Base-by-base conservation (phyloP, 768 basidiomycete genomes). In the Xanthoconium purpureum region DNA sequence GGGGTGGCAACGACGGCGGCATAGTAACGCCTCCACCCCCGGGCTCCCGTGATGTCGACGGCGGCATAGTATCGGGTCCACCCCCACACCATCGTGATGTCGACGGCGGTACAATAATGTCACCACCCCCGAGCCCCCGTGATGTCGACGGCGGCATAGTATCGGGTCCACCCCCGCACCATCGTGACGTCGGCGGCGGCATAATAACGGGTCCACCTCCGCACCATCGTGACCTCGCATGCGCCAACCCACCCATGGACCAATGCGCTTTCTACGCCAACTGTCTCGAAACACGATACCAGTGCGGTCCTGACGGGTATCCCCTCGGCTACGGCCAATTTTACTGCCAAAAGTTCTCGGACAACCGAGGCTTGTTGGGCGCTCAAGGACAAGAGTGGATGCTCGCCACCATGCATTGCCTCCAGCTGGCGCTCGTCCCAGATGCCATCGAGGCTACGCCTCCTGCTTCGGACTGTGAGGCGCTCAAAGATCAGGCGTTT, bases 271-370 rank as follows among this genome's bases (percentile, higher is more conserved):
- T 80, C 66, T 80, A 80, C 63, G 57, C 69, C 37, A 63, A 73
- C 61, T 81, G 79, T 55, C 71, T 79, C 55, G 78, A 80, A 56
- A 49, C 76, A 7, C 68, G 70, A 28, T 80, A 77, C 57, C 68
- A 77, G n/a, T 80, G 80, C 47, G 78, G 79, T 0, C 64, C 72
- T 0, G 18, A 55, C 0, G 79, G 78, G 0, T 81, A 80, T 54
- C 79, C 79, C 1, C 56, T 80, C 17, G 73, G 68, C 12, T 76
- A 75, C 43, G 79, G 80, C 32, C 59, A 72, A 44, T 57, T 71
- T 17, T 78, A 61, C 57, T 81, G 80, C 66, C 58, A 63, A 37
- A 75, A 71, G 15, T 80, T 80, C 64, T 63, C 63, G 13, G 60
- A 63, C 20, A 49, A 71, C 12, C 68, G 69, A 13, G 47, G 36